Conservation (phyloP, 2,329 filamentous ascomycete species). For the Penicillium crustosum region DNA sequence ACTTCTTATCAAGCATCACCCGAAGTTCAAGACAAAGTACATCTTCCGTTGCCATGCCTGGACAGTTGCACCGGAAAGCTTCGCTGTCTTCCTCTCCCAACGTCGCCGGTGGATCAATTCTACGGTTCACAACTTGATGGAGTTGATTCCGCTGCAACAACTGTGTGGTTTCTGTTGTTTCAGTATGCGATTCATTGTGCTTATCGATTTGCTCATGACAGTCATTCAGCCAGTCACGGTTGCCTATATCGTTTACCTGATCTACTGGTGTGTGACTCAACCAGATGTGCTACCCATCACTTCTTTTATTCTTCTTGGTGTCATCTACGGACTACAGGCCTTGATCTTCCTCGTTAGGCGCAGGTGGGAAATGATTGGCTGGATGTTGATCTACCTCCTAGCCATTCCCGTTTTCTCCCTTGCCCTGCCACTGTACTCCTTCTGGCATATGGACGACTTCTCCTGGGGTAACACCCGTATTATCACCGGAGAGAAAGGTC, state of each 20-base stretch:
- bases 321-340: conserved; percentile 95
- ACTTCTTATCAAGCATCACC: conserved; percentile 85
- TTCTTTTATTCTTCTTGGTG: conserved; percentile 84
- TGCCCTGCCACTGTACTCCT: conserved; percentile 85
- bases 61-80: conserved; percentile 95
- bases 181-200: conserved; percentile 97
- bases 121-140: conserved; percentile 94
- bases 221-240: conserved; percentile 88
- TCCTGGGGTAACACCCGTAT: conserved; percentile 98
- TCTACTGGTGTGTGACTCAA: conserved; percentile 67
- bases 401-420: conserved; percentile 92
- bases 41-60: conserved; percentile 88
- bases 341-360: conserved; percentile 95
- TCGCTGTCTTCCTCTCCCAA: conserved; percentile 93
- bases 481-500: conserved; percentile 88
- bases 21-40: conserved; percentile 98
- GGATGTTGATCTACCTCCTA: conserved; percentile 95
- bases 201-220: conserved; percentile 88
- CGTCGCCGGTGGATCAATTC: conserved; percentile 99
- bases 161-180: conserved; percentile 99
- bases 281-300: conserved; percentile 72
- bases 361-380: conserved; percentile 99
- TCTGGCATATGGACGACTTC: conserved; percentile 99
- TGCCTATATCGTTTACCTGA: conserved; percentile 84
- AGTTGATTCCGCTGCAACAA: conserved; percentile 88